Evolutionary conservation across 495 filamentous ascomycete genomes (phyloP).

Genomic region (Lepidopterella palustris): DNA sequence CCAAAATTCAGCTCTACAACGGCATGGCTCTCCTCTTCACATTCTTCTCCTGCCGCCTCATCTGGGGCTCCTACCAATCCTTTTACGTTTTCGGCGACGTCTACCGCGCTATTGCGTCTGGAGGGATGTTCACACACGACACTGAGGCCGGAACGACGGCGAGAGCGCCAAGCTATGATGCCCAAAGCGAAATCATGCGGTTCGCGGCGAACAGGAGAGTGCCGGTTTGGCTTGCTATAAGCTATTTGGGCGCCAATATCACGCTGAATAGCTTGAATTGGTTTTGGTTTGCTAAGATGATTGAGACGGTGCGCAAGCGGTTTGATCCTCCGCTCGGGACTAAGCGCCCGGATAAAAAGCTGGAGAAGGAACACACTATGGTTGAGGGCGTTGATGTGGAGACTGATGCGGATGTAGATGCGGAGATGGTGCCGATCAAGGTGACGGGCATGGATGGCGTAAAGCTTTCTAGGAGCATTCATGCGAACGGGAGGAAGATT

Average conservation of each 20-base stretch:
- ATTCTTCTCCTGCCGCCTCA: slow-evolving; percentile 84
- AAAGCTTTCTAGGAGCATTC: neutral
- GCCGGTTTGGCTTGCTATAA: slow-evolving; percentile 71
- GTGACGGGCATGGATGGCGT: neutral
- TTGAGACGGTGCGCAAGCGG: slow-evolving; percentile 79
- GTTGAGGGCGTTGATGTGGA: slow-evolving; percentile 26
- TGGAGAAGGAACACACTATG: slow-evolving; percentile 20
- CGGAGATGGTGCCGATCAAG: slow-evolving; percentile 1
- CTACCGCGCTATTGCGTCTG: slow-evolving; percentile 47
- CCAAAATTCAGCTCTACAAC: slow-evolving; percentile 74
- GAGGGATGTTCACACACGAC: neutral
- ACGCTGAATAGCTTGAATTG: slow-evolving; percentile 83
- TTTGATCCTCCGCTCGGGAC: slow-evolving; percentile 61
- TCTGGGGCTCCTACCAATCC: slow-evolving; percentile 87
- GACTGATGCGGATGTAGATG: slow-evolving; percentile 12
- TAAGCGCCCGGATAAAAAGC: slow-evolving; percentile 10
- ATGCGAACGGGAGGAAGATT: slow-evolving; percentile 10
- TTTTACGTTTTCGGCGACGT: slow-evolving; percentile 72
- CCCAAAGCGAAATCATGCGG: slow-evolving; percentile 43
- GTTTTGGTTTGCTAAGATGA: slow-evolving; percentile 97
- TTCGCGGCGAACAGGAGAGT: slow-evolving; percentile 47
- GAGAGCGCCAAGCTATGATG: slow-evolving; percentile 2
- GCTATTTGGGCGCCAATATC: slow-evolving; percentile 72
- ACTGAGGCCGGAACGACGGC: slow-evolving; percentile 10
- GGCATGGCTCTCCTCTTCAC: slow-evolving; percentile 63